phyloP scores from a whole-genome alignment of 179 eudicot genomes.

The Monotropa hypopitys region DNA sequence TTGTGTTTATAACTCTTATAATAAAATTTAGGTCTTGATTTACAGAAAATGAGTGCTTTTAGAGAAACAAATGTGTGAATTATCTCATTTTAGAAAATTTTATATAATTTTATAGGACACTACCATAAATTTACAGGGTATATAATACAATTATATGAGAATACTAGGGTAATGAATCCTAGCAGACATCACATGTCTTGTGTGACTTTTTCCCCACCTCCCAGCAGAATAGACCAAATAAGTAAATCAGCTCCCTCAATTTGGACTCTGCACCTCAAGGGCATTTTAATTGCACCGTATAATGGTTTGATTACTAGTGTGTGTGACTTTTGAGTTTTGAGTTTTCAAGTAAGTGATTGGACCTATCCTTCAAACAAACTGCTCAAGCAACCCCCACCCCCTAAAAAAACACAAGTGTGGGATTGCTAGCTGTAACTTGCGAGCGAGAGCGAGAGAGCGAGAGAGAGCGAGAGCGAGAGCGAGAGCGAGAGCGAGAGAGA shows the following conservation, averaged over 20 bases:
- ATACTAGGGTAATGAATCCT: neutral
- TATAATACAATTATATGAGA: too few species aligned
- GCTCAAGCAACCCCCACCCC: neutral
- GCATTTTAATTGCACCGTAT: neutral
- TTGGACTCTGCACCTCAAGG: neutral
- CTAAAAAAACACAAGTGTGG: too few species aligned
- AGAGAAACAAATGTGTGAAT: too few species aligned
- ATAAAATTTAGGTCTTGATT: too few species aligned
- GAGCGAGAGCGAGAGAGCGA: neutral
- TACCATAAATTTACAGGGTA: too few species aligned
- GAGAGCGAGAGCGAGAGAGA: neutral
- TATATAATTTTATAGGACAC: too few species aligned
- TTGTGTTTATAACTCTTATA: too few species aligned
- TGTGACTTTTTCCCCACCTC: neutral
- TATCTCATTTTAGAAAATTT: too few species aligned
- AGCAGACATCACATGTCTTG: neutral
- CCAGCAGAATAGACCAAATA: neutral
- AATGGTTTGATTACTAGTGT: neutral
- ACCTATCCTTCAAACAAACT: neutral
- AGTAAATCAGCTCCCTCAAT: neutral
- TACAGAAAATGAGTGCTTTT: too few species aligned
- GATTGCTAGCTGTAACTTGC: neutral
- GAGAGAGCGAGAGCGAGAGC: neutral
- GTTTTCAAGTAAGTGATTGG: neutral
- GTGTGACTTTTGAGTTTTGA: neutral